Evolutionary conservation across 805 yeast species (phyloP), one percentile per base, ranked within the genome.

Genomic region (Candida silvatica): DNA sequence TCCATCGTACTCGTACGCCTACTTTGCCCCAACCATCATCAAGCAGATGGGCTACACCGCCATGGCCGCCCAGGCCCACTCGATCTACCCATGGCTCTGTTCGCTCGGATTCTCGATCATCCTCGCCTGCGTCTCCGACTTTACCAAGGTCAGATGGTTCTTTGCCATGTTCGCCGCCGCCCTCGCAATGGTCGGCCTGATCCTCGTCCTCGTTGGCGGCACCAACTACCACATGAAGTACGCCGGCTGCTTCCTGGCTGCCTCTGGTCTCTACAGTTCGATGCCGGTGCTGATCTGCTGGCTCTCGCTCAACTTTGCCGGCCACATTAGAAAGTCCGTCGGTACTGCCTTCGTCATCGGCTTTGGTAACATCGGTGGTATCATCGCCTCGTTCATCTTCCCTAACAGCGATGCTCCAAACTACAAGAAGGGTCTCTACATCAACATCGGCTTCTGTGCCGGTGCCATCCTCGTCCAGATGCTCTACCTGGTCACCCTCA

Each of bases 61-160:
- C 3, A 80, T 76, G 47, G 64, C 71, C 37, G 90, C 94, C 7
- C 86, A 86, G 56, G 71, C 80, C 37, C 79, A 78, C 59, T 80
- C 94, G 0, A 83, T 86, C 32, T 87, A 85, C 45, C 94, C 95
- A 16, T 86, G 94, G 88, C 64, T 83, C 28, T 61, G 69, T 20
- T 83, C 94, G 0, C 80, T 85, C 49, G 86, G 80, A 5, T 61
- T 71, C 23, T 71, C 79, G 29, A 76, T 79, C 58, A 47, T 72
- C 4, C 42, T 69, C n/a, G 90, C 94, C 0, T 60, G 65, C 39
- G 42, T 66, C 37, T 79, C 92, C 1, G 95, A 85, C 52, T 56
- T 49, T 31, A 35, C 60, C 17, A 62, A 69, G 40, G 49, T 52
- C 25, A 66, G 86, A 58, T 52, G 69, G 17, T 65, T 67, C 32